Conservation (phyloP, 2,329 filamentous ascomycete genomes). For the Fusarium paranaense region DNA sequence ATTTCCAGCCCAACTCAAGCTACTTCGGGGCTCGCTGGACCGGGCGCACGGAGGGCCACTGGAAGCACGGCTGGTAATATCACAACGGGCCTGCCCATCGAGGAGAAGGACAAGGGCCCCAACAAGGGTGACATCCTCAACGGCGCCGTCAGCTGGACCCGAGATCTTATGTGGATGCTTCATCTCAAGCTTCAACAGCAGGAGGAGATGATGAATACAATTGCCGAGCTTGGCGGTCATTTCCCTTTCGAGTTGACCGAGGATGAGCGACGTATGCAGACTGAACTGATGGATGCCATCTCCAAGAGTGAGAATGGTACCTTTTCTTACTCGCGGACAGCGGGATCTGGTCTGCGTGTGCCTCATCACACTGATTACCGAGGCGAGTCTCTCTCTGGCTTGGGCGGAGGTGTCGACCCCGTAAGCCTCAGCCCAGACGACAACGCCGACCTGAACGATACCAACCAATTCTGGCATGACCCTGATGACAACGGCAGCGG, state of each 20-base stretch:
- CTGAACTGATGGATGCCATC: slow-evolving; percentile 88
- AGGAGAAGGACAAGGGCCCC: slow-evolving; percentile 98
- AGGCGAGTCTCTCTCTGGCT: slow-evolving; percentile 76
- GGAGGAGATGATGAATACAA: slow-evolving; percentile 83
- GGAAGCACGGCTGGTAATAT: slow-evolving; percentile 81
- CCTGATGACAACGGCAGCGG: slow-evolving; percentile 79
- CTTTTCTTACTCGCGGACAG: slow-evolving; percentile 87
- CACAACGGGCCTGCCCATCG: slow-evolving; percentile 89
- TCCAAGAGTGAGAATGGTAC: slow-evolving; percentile 79
- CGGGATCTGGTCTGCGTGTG: slow-evolving; percentile 88
- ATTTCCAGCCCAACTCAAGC: slow-evolving; percentile 78
- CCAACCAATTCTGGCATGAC: slow-evolving; percentile 73
- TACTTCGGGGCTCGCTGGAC: slow-evolving; percentile 88
- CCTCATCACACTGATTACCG: slow-evolving; percentile 93
- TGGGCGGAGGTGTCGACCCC: slow-evolving; percentile 51
- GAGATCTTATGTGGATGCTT: slow-evolving; percentile 97
- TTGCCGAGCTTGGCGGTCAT: slow-evolving; percentile 77
- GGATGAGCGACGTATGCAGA: slow-evolving; percentile 95
- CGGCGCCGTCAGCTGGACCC: slow-evolving; percentile 95
- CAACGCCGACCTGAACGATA: slow-evolving; percentile 61
- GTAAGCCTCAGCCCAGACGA: slow-evolving; percentile 55
- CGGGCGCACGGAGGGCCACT: slow-evolving; percentile 82
- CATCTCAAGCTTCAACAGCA: slow-evolving; percentile 91
- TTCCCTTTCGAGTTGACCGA: slow-evolving; percentile 88
- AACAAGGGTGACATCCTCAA: slow-evolving; percentile 99